These are phyloP conservation scores for Phlebiopsis gigantea DNA, from an alignment of 768 basidiomycete species.

Conservation along the genomic window DNA sequence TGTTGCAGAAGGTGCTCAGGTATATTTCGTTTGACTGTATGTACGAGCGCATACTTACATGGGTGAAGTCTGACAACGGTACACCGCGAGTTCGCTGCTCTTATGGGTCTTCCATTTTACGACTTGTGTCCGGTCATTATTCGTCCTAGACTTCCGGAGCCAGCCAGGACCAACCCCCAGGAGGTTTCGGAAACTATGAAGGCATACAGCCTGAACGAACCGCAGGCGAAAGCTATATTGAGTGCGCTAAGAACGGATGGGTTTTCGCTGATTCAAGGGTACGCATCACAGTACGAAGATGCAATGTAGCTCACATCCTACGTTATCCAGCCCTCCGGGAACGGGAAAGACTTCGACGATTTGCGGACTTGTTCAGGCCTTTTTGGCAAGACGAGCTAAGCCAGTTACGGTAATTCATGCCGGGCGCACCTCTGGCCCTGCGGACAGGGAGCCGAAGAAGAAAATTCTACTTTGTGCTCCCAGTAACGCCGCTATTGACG, in stretches of 20 bases:
- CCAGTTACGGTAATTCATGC: conserved; percentile 45
- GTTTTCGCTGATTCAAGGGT: conserved; percentile 96
- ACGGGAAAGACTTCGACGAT: conserved; percentile 99
- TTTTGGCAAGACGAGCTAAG: conserved; percentile 54
- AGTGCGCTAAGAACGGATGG: conserved; percentile 67
- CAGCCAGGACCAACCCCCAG: conserved; percentile 37
- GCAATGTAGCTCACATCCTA: not conserved
- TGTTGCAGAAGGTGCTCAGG: conserved; percentile 78
- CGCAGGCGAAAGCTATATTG: conserved; percentile 87
- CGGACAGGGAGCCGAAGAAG: conserved; percentile 45
- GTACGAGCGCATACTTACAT: not conserved
- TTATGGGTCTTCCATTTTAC: conserved; percentile 78
- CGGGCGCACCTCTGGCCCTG: conserved; percentile 35
- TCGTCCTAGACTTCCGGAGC: conserved; percentile 51
- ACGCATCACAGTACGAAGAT: conserved; percentile 7
- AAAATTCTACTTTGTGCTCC: conserved; percentile 93
- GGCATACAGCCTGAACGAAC: conserved; percentile 78
- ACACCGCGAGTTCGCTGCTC: conserved; percentile 87
- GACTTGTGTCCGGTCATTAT: conserved; percentile 71
- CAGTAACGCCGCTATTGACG: conserved; percentile 97
- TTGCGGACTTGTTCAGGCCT: conserved; percentile 85
- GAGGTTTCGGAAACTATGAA: conserved; percentile 65
- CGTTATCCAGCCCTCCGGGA: conserved; percentile 76
- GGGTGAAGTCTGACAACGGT: conserved; percentile 75
- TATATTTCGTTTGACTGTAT: conserved; percentile 25